Base-by-base conservation (phyloP, 108 stramenopile genomes). In the Cyclotella distinguenda region DNA sequence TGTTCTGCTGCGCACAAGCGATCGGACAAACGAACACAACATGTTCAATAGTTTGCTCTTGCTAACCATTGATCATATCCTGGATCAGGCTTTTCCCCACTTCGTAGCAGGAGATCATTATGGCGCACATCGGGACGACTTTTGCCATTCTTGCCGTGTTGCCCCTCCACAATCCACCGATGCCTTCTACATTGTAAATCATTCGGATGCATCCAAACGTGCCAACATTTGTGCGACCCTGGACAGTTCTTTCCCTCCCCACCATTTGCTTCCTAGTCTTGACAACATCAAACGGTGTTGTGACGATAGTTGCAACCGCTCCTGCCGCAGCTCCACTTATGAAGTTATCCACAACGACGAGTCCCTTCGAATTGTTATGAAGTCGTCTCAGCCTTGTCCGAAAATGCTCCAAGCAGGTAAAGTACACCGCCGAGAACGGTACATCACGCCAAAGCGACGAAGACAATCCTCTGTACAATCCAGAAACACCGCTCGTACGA, bases 261-360 rank as follows among this genome's bases (percentile, higher is more conserved):
- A 54, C 45, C 56, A 82, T 70, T 79, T 97, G 97, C 28, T 50
- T 74, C 48, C 92, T 58, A 10, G 98, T 98, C 71, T 99, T 99
- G 66, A 96, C 67, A 19, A 97, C 96, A 73, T 99, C 98, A 35
- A 97, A 86, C 8, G 98, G 98, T 7, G 94, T 95, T 4, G 97
- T 98, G 13, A 82, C 35, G 8, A 86, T 44, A 12, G 96, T 93
- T 7, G 98, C 96, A 36, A 97, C 55, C 13, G 79, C 62, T 27
- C 95, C 97, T 2, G 95, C 83, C 1, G 67, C 62, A 15, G 87
- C 78, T 3, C 98, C 96, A 60, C 84, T 80, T 12, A 90, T 16
- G 35, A 98, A 86, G 2, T 94, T 84, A n/a, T 78, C 62, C 3
- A 59, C 61, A 21, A 68, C 66, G 23, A 30, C 15, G 5, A 30